These are phyloP conservation scores for Hawksworthiomyces lignivorus DNA, from an alignment of 2,329 filamentous ascomycete species.

Conservation along the genomic window DNA sequence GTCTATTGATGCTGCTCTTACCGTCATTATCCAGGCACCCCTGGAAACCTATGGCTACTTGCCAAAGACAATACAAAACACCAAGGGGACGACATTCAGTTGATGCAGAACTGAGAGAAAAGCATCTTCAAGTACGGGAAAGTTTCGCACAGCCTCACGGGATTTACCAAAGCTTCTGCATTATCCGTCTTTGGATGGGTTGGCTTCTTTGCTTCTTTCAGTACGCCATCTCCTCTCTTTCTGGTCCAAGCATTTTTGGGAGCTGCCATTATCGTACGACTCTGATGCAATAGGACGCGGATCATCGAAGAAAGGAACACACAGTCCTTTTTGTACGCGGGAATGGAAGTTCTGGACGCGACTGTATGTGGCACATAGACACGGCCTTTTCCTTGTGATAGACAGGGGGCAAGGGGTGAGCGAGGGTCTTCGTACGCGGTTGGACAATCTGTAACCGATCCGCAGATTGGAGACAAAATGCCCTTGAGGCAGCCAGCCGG, in stretches of 20 bases:
- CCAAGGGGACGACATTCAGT: not conserved
- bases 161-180: no score
- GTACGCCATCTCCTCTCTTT: not conserved
- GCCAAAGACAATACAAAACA: not conserved
- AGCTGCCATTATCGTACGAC: constrained; percentile 10
- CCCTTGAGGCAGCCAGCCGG: not conserved
- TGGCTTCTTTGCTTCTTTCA: no score
- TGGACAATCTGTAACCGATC: constrained; percentile 24
- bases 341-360: not conserved
- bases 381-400: not conserved
- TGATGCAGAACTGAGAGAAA: not conserved
- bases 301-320: constrained; percentile 3
- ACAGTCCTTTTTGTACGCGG: not conserved
- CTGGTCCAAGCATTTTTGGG: not conserved
- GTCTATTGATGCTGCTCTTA: no score
- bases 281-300: constrained; percentile 12
- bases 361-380: not conserved
- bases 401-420: not conserved
- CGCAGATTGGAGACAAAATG: constrained; percentile 24
- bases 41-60: no score
- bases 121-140: no score
- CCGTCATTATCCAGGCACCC: no score
- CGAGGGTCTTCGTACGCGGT: not conserved
- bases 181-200: no score
- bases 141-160: no score